A percentile compares a stretch with the other conserved stretches of the same genome.
Conservation (phyloP, 768 basidiomycete species). For the Psilocybe cyanescens region DNA sequence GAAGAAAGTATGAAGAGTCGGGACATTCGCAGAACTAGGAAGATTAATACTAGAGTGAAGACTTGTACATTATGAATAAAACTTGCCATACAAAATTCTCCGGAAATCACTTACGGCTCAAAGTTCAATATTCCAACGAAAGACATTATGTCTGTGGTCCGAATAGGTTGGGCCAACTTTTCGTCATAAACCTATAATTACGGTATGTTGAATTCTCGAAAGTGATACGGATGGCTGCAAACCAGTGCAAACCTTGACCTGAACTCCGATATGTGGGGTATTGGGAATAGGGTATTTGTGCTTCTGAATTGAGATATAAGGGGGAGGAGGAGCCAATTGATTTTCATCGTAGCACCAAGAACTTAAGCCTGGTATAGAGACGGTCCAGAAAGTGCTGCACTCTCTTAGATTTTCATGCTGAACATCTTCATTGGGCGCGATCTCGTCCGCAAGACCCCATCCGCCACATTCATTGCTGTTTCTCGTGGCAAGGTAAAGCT, state of each 20-base stretch:
- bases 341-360: slow-evolving; percentile 50
- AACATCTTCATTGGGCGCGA: slow-evolving; percentile 31
- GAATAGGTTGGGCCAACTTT: slow-evolving; percentile 45
- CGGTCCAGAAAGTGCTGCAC: slow-evolving; percentile 70
- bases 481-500: slow-evolving; percentile 67
- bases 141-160: slow-evolving; percentile 63
- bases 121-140: slow-evolving; percentile 77
- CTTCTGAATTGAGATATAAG: slow-evolving; percentile 27
- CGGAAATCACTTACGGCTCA: slow-evolving; percentile 57
- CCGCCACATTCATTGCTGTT: slow-evolving; percentile 57
- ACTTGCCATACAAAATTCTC: slow-evolving; percentile 12
- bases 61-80: slow-evolving; percentile 21
- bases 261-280: slow-evolving; percentile 64
- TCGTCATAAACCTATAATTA: slow-evolving; percentile 59
- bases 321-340: slow-evolving; percentile 18
- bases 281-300: slow-evolving; percentile 70
- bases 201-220: not conserved
- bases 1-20: slow-evolving; percentile 75
- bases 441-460: slow-evolving; percentile 65
- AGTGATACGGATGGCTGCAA: not conserved
- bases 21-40: slow-evolving; percentile 42
- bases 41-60: slow-evolving; percentile 46
- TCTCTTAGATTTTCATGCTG: slow-evolving; percentile 62
- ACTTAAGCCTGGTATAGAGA: slow-evolving; percentile 72
- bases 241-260: slow-evolving; percentile 59